Percentiles rank a stretch among this genome's conserved stretches.
phyloP scores from a whole-genome alignment of 2,329 filamentous ascomycete species.

The Tolypocladium capitatum region DNA sequence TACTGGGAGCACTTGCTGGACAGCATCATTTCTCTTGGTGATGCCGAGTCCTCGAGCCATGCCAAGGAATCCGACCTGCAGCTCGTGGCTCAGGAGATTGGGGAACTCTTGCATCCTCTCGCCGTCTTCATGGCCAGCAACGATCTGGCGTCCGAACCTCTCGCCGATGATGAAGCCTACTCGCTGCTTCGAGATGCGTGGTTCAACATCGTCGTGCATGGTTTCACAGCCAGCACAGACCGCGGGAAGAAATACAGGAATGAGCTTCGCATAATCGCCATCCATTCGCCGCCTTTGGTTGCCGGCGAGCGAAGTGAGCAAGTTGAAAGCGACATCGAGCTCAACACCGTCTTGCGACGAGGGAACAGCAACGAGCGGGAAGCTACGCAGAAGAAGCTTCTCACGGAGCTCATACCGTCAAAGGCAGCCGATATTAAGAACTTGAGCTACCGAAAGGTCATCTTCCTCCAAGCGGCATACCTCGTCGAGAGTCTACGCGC shows the following conservation, averaged over 20 bases:
- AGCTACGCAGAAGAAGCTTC: slow-evolving; percentile 63
- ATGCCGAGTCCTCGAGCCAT: slow-evolving; percentile 61
- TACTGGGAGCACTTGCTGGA: slow-evolving; percentile 79
- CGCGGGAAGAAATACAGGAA: slow-evolving; percentile 59
- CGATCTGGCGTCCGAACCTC: slow-evolving; percentile 35
- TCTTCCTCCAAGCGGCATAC: slow-evolving; percentile 84
- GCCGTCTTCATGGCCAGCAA: slow-evolving; percentile 66
- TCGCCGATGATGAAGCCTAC: slow-evolving; percentile 54
- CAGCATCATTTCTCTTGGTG: slow-evolving; percentile 78
- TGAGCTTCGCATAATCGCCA: slow-evolving; percentile 72
- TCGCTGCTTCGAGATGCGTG: slow-evolving; percentile 78
- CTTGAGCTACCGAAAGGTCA: slow-evolving; percentile 77
- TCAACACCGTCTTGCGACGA: slow-evolving; percentile 83
- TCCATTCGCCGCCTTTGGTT: slow-evolving; percentile 76
- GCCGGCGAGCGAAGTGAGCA: slow-evolving; percentile 81
- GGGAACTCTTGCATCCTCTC: slow-evolving; percentile 75
- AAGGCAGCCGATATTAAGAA: slow-evolving; percentile 67
- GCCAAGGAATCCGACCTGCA: slow-evolving; percentile 68
- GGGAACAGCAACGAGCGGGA: slow-evolving; percentile 72
- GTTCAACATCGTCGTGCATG: slow-evolving; percentile 96
- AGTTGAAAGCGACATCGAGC: slow-evolving; percentile 88
- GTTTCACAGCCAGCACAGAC: slow-evolving; percentile 64
- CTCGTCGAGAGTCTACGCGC: slow-evolving; percentile 82
- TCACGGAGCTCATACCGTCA: slow-evolving; percentile 60
- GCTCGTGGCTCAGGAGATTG: slow-evolving; percentile 74